Conservation (phyloP, 305 asterid species). For the Fraxinus baroniana region DNA sequence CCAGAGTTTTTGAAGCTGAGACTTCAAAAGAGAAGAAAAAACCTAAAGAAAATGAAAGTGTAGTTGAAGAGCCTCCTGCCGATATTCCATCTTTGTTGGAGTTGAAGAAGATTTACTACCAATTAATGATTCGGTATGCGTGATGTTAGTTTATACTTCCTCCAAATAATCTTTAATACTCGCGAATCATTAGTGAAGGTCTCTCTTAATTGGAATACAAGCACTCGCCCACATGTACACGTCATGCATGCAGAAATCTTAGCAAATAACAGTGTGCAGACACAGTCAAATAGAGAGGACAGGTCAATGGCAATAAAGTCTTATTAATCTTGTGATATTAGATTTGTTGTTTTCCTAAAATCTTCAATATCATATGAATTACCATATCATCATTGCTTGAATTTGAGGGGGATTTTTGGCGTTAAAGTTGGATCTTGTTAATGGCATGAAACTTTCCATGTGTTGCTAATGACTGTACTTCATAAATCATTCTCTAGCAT, state of each 20-base stretch:
- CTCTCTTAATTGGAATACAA: not conserved
- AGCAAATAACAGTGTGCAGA: not conserved
- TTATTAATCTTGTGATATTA: not conserved
- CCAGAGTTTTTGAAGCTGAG: slow-evolving; percentile 91
- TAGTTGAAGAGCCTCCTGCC: slow-evolving; percentile 88
- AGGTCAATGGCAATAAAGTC: not conserved
- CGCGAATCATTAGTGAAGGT: not conserved
- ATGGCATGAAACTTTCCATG: not conserved
- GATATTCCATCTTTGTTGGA: slow-evolving; percentile 86
- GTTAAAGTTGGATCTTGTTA: not conserved
- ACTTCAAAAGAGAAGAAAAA: slow-evolving; percentile 83
- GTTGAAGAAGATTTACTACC: slow-evolving; percentile 82
- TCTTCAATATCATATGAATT: not conserved
- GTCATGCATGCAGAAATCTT: not conserved
- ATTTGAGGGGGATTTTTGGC: not conserved
- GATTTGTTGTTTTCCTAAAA: not conserved
- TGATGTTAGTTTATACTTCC: not conserved
- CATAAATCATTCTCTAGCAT: not conserved
- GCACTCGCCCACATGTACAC: not conserved
- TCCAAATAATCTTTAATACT: not conserved
- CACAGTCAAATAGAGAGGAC: not conserved
- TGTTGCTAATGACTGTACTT: not conserved
- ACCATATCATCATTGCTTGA: not conserved
- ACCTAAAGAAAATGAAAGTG: slow-evolving; percentile 77
- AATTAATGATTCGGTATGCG: slow-evolving; percentile 77